Conservation (phyloP, 2,329 filamentous ascomycete species). For the Fusarium phyllophilum region DNA sequence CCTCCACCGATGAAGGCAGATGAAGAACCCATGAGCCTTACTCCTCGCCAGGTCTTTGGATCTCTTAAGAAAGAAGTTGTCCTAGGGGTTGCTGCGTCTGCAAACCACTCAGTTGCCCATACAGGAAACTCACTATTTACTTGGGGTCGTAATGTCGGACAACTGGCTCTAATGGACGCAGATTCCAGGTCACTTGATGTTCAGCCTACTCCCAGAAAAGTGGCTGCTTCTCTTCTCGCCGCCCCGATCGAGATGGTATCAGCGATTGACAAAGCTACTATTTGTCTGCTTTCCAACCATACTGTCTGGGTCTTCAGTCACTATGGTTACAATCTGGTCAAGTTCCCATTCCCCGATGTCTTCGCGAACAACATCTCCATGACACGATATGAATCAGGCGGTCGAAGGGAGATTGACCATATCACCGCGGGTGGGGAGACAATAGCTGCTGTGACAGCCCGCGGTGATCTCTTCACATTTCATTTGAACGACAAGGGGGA, state of each 20-base stretch:
- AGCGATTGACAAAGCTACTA: slow-evolving; percentile 90
- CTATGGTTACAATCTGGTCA: slow-evolving; percentile 92
- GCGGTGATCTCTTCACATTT: slow-evolving; percentile 89
- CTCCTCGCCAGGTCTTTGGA: slow-evolving; percentile 90
- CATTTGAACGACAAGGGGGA: slow-evolving; percentile 77
- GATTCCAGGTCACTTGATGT: slow-evolving; percentile 90
- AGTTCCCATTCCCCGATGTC: slow-evolving; percentile 78
- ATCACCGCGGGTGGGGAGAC: slow-evolving; percentile 90
- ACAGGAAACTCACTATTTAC: slow-evolving; percentile 85
- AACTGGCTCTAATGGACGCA: slow-evolving; percentile 92
- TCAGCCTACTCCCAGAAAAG: slow-evolving; percentile 84
- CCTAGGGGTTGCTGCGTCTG: slow-evolving; percentile 85
- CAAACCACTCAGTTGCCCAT: slow-evolving; percentile 90
- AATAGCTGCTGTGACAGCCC: slow-evolving; percentile 85
- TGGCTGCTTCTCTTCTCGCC: slow-evolving; percentile 79
- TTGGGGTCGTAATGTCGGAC: slow-evolving; percentile 95
- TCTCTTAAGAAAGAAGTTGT: slow-evolving; percentile 87
- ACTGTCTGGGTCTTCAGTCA: slow-evolving; percentile 95
- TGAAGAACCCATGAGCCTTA: slow-evolving; percentile 83
- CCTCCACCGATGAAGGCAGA: slow-evolving; percentile 74
- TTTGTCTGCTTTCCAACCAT: slow-evolving; percentile 84
- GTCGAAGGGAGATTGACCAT: slow-evolving; percentile 75
- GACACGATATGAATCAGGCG: slow-evolving; percentile 68
- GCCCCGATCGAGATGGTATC: slow-evolving; percentile 80
- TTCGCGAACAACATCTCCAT: slow-evolving; percentile 76